Conservation (phyloP, 306 rosid species). For the Potentilla sterilis region DNA sequence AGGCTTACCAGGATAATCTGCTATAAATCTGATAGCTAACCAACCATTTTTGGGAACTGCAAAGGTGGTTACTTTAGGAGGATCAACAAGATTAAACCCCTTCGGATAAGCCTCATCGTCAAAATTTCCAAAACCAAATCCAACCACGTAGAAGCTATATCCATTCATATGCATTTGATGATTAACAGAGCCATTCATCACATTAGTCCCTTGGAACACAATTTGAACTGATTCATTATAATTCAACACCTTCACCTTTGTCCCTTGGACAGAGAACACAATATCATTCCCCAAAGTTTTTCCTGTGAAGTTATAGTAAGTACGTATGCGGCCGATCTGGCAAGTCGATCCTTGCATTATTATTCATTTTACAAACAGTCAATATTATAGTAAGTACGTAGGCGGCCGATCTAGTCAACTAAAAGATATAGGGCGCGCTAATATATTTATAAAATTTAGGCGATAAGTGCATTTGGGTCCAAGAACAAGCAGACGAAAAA, state of each 20-base stretch:
- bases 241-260: constrained; percentile 18
- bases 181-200: not conserved
- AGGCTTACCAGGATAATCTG: constrained; percentile 9
- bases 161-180: constrained; percentile 24
- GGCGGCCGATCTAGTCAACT: not conserved
- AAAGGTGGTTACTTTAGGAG: constrained; percentile 10
- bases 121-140: not conserved
- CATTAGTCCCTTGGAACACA: constrained; percentile 20
- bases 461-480: no score
- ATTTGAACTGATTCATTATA: constrained; percentile 16
- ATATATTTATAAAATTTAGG: no score
- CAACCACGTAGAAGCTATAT: constrained; percentile 13
- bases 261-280: not conserved
- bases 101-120: constrained; percentile 7
- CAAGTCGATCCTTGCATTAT: not conserved
- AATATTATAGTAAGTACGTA: no score
- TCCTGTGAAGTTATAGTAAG: constrained; percentile 1
- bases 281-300: not conserved
- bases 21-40: constrained; percentile 19
- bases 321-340: not conserved
- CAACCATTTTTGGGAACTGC: constrained; percentile 6
- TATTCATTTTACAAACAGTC: not conserved
- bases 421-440: no score
- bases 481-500: no score
- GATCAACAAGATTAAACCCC: constrained; percentile 17